Evolutionary conservation across 2,329 filamentous ascomycete species (phyloP), one percentile per base, ranked within the genome.

Genomic region (Fusarium udum): DNA sequence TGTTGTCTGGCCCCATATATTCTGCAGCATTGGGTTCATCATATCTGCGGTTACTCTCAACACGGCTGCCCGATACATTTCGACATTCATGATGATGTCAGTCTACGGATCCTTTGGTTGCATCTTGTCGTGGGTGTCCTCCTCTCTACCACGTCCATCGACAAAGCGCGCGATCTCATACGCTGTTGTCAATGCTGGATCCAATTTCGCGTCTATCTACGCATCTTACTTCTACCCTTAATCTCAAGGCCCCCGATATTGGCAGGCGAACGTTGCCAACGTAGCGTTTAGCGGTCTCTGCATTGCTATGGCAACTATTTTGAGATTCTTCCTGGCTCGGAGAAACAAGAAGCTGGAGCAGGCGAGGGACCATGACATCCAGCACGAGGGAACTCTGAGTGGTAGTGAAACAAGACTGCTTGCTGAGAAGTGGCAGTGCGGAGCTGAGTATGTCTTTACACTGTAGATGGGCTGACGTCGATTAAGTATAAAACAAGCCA

Each of bases 81-180:
- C 65, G 4, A 67, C 65, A 0, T 67, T 67, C 36, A 61, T 67
- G 65, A 67, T 67, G 65, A 67, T 67, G 65, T 67, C 65, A 2
- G 55, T 67, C 12, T 67, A 67, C 3, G 65, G 65, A 14, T 67
- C 65, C 2, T 67, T 67, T 20, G 62, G 65, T 0, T 67, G 65
- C 22, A 69, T 69, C 3, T 12, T 67, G 4, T 68, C 65, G 0
- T 68, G 63, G 65, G 65, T 68, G 1, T 68, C 65, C 6, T 61
- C 63, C 0, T 68, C 65, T 2, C 6, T 68, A 3, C 65, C 65
- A 2, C 65, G 65, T 7, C 65, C 63, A 1, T 67, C 62, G 3
- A 68, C 63, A 20, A 68, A 68, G 1, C 65, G 63, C 6, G 55
- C 65, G 2, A 55, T 68, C 9, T 68, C 63, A 6, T 68, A 67